Conservation (phyloP, 2,329 filamentous ascomycete species). For the Fusarium pilosicola region DNA sequence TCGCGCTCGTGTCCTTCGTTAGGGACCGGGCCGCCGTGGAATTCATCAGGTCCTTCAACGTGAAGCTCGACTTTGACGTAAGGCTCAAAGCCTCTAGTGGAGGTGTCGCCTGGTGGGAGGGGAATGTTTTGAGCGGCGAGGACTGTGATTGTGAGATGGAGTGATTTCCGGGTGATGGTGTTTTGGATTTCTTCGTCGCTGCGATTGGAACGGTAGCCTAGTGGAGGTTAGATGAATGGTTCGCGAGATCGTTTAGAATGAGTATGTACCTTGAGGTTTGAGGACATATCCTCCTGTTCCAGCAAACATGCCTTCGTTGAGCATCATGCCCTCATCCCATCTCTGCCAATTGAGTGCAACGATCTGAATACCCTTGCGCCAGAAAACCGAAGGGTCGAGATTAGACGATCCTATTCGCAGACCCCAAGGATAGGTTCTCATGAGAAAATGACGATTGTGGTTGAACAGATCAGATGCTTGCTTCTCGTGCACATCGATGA, state of each 20-base stretch:
- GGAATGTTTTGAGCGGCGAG: slow-evolving; percentile 81
- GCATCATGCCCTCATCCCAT: slow-evolving; percentile 92
- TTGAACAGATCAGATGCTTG: slow-evolving; percentile 69
- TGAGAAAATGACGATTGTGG: slow-evolving; percentile 84
- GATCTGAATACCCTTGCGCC: slow-evolving; percentile 89
- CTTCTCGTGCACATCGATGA: slow-evolving; percentile 69
- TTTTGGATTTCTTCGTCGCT: slow-evolving; percentile 37
- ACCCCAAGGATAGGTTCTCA: slow-evolving; percentile 89
- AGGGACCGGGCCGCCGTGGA: slow-evolving; percentile 48
- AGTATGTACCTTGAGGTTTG: slow-evolving; percentile 73
- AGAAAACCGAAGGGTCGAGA: slow-evolving; percentile 84
- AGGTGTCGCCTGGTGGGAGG: slow-evolving; percentile 65
- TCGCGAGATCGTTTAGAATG: too few relatives aligned
- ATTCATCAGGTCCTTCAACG: slow-evolving; percentile 71
- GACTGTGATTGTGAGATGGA: slow-evolving; percentile 78
- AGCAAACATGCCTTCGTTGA: slow-evolving; percentile 92
- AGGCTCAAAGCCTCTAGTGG: slow-evolving; percentile 71
- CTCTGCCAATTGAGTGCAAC: slow-evolving; percentile 95
- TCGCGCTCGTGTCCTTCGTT: slow-evolving; percentile 55
- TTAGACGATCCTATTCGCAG: slow-evolving; percentile 86
- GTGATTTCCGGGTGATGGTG: slow-evolving; percentile 61
- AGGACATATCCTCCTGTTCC: slow-evolving; percentile 86
- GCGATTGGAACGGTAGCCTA: slow-evolving; percentile 48
- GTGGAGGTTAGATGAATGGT: neutral
- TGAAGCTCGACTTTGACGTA: slow-evolving; percentile 89